Evolutionary conservation across 2,329 filamentous ascomycete species (phyloP), one percentile per base, ranked within the genome.

Genomic region (Madurella fahalii): DNA sequence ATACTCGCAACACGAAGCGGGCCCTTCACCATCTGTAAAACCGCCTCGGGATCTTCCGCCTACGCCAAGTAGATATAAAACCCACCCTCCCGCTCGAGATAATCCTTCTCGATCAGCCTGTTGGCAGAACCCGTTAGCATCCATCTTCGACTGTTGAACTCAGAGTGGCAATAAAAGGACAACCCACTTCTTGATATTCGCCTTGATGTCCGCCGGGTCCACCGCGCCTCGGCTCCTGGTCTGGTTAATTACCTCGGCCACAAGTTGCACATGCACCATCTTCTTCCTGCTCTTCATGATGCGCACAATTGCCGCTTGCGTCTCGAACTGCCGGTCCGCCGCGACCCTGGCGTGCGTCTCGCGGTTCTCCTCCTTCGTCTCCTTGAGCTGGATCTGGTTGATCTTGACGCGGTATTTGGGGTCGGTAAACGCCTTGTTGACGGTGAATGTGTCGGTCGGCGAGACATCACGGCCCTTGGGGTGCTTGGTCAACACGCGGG

Each of bases 331-430:
- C 48, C 94, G 79, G 68, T 99, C 94, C 50, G 89, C 87, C 0
- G 86, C 86, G 4, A 99, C 90, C 42, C 90, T 83, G 71, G 96
- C 87, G 71, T 97, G 91, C 1, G 92, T 97, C 64, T 88, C 90
- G 71, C 91, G 89, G 73, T 96, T 96, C 73, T 99, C 94, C 67
- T 93, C 88, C 65, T 88, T 89, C 0, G 94, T 97, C 74, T 99
- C 94, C 73, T 94, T 95, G 48, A 96, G 81, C 72, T 99, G 94
- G 63, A 99, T 94, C 72, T 96, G 93, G 74, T 97, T 99, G 77
- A 99, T 96, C 77, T 99, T 99, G 74, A 99, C 86, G 53, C 91
- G 85, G 71, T 89, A 88, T 71, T 94, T 95, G 17, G 85, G 80
- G 67, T 96, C 87, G 2, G 75, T 75, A 71, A 99, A 99, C 15